Base-by-base conservation (phyloP, 2,329 filamentous ascomycete species). In the Akanthomyces uredinophilus region DNA sequence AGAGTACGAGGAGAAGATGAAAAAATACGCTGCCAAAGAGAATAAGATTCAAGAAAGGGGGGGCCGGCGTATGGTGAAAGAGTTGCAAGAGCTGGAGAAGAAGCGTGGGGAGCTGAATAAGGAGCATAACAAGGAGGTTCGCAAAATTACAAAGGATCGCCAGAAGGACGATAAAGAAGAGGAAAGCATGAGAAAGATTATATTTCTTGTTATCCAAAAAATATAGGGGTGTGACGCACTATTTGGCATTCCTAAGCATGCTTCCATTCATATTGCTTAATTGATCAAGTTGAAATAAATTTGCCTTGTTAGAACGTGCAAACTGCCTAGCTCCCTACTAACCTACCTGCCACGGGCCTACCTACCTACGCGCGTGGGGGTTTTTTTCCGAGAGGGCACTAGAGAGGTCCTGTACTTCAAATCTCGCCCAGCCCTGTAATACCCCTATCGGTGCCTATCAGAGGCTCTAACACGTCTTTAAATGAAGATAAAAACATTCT, bases 161-260 rank as follows among this genome's bases (percentile, higher is more conserved):
- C 49, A 27, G 11, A 64, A 65, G 47, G 51, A 61, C 43, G 62
- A 66, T 29, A 62, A 65, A 41, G 65, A 66, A 32, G 61, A 66
- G 41, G 50, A 59, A 11, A 35, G 50, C 22, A 62, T 66, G 13
- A 53, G 54, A 18, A 66, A 64, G 59, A 64, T 65, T 32, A 27
- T 64, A 4, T 66, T 62, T 22, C 52, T 65, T 8, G 41, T 64
- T n/a, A 50, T 66, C 24, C 44, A 41, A 41, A 58, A 39, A 22
- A 18, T 43, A 10, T 35, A 35, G 32, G 10, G 32, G 2, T 11
- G 32, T 11, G 10, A 8, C 10, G 32, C 32, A 35, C 5, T 35
- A 11, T 8, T 8, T 10, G 7, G 32, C 32, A 35, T 10, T 5
- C 6, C 6, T 54, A 37, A 50, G 20, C 32, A 35, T 35, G 7